Evolutionary conservation across 2,329 filamentous ascomycete genomes (phyloP).

Genomic region (Teratosphaeria destructans): DNA sequence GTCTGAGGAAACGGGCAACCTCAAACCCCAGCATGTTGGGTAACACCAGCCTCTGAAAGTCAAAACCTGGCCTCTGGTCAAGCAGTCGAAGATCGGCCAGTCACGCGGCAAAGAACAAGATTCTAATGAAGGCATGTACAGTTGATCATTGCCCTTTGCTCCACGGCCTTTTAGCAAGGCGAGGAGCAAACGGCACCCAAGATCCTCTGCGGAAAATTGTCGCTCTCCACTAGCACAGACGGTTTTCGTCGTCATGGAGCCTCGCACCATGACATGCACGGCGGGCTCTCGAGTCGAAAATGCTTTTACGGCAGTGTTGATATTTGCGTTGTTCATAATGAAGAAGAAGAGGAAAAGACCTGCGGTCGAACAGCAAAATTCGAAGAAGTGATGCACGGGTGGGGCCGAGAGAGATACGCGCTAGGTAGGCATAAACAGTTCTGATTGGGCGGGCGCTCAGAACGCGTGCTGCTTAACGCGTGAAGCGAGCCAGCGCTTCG

Average conservation of each 20-base stretch:
- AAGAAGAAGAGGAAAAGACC: background rate
- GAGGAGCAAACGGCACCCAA: conserved; percentile 29
- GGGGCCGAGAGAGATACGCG: background rate
- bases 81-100: no score
- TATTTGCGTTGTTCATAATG: conserved; percentile 25
- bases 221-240: conserved; percentile 29
- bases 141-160: conserved; percentile 30
- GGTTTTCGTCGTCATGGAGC: conserved; percentile 32
- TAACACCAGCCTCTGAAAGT: no score
- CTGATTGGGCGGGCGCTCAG: background rate
- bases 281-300: conserved; percentile 30
- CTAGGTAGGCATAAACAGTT: background rate
- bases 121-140: conserved; percentile 22
- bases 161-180: conserved; percentile 15
- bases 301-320: conserved; percentile 30
- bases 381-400: background rate
- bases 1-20: no score
- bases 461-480: background rate
- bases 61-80: background rate
- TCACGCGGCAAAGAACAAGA: no score
- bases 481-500: background rate
- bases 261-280: conserved; percentile 19
- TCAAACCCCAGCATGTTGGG: no score
- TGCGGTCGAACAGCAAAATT: background rate
- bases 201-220: conserved; percentile 21